Percentiles rank a stretch among this genome's conserved stretches.
Conservation (phyloP, 2,329 filamentous ascomycete genomes). For the Talaromyces sp. region DNA sequence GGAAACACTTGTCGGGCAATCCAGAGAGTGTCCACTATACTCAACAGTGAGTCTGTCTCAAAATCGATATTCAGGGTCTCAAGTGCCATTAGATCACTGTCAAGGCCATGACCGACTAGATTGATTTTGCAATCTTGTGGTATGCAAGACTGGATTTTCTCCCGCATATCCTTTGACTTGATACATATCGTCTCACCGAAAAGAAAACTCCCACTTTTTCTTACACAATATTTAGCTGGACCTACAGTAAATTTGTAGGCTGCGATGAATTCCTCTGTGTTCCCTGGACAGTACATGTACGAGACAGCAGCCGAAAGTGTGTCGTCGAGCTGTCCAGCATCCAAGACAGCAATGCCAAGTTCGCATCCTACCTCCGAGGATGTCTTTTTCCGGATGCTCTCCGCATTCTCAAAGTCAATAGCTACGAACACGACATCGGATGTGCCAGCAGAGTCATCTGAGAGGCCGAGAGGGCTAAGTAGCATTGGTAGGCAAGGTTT, state of each 20-base stretch:
- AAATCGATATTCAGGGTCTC: not conserved
- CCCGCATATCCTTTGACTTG: not conserved
- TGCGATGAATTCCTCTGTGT: not conserved
- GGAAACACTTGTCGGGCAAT: not conserved
- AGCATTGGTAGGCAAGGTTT: not conserved
- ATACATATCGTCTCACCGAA: not conserved
- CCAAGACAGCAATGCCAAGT: not conserved
- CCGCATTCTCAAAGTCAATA: not conserved
- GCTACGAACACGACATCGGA: not conserved
- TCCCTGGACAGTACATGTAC: not conserved
- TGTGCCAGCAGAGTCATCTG: not conserved
- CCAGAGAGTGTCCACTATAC: not conserved
- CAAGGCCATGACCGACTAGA: not conserved
- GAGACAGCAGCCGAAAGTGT: not conserved
- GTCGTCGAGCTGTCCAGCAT: not conserved
- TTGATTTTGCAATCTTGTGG: not conserved
- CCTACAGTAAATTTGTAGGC: not conserved
- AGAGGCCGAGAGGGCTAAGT: not conserved
- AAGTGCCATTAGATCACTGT: not conserved
- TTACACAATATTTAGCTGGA: not conserved
- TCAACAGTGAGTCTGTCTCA: not conserved
- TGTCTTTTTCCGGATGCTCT: not conserved
- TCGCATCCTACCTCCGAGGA: not conserved
- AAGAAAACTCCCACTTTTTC: not conserved
- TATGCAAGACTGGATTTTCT: constrained; percentile 2